Evolutionary conservation across 306 rosid species (phyloP).

Genomic region (Vigna trinervia): DNA sequence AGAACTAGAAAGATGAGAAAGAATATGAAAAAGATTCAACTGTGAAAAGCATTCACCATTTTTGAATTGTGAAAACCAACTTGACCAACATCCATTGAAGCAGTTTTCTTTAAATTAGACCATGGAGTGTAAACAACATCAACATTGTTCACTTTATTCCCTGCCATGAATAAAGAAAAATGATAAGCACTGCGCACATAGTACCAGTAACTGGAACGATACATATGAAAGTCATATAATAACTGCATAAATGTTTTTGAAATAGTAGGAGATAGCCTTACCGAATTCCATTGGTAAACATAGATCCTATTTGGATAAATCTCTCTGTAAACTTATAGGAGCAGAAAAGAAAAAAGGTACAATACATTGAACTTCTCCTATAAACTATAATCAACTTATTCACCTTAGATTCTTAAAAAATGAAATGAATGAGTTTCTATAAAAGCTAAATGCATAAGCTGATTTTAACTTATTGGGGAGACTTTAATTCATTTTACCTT

Average conservation of each 20-base stretch:
- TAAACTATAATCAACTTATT: not conserved
- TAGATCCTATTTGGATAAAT: not conserved
- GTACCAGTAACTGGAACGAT: constrained; percentile 9
- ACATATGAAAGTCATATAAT: not conserved
- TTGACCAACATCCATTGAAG: constrained; percentile 99
- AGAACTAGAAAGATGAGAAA: constrained; percentile 2
- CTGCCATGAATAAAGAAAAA: constrained; percentile 52
- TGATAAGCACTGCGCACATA: not conserved
- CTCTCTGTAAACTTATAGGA: not conserved
- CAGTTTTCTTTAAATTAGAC: constrained; percentile 96
- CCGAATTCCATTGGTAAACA: constrained; percentile 1
- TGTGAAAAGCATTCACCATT: constrained; percentile 57
- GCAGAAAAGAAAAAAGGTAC: not conserved
- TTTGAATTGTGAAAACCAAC: constrained; percentile 88
- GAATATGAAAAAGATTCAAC: constrained; percentile 13
- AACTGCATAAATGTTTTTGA: not conserved
- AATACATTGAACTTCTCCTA: not conserved
- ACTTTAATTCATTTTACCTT: not conserved
- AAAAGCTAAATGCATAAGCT: not conserved
- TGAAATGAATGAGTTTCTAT: not conserved
- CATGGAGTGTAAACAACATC: constrained; percentile 99
- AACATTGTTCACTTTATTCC: constrained; percentile 89
- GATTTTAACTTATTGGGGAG: too few relatives aligned
- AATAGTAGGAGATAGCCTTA: constrained; percentile 1
- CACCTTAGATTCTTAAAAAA: not conserved